These are phyloP conservation scores for Discostella pseudostelligera DNA, from an alignment of 108 stramenopile species.

Conservation along the genomic window DNA sequence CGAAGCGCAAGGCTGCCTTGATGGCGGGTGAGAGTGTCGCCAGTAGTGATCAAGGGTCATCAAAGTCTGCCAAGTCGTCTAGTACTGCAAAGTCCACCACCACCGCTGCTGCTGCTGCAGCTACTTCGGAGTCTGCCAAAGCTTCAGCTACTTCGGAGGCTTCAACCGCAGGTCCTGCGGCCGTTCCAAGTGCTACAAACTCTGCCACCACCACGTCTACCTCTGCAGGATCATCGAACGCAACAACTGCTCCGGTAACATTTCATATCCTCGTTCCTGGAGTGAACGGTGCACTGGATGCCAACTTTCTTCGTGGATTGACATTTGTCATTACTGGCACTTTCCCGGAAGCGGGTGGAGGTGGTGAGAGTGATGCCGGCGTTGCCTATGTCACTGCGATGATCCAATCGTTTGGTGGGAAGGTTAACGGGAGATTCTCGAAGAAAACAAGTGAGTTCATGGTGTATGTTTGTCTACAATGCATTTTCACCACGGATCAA, in stretches of 20 bases:
- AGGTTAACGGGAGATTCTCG: constrained; percentile 23
- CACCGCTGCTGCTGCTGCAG: constrained; percentile 3
- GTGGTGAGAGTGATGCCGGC: constrained; percentile 26
- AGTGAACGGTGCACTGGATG: constrained; percentile 23
- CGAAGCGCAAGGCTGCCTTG: constrained; percentile 28
- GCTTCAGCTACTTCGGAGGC: neutral
- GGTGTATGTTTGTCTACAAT: neutral
- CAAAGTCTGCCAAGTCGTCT: constrained; percentile 16
- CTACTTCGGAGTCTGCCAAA: no score
- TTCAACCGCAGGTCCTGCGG: neutral
- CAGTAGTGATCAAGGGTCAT: neutral
- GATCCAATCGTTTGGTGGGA: constrained; percentile 46
- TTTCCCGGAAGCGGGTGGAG: constrained; percentile 58
- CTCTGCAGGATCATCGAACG: neutral
- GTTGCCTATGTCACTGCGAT: constrained; percentile 43
- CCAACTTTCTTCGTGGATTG: constrained; percentile 27
- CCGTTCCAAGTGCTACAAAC: neutral
- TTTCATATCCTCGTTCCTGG: constrained; percentile 51
- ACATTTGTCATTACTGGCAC: constrained; percentile 49
- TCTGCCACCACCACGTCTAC: neutral
- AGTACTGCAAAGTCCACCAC: neutral
- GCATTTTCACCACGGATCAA: neutral
- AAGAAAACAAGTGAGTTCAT: constrained; percentile 39
- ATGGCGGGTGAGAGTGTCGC: neutral
- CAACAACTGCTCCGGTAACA: constrained; percentile 14